These are phyloP conservation scores for Paramecium biaurelia DNA, from an alignment of 73 alveolate genomes.

Conservation along the genomic window DNA sequence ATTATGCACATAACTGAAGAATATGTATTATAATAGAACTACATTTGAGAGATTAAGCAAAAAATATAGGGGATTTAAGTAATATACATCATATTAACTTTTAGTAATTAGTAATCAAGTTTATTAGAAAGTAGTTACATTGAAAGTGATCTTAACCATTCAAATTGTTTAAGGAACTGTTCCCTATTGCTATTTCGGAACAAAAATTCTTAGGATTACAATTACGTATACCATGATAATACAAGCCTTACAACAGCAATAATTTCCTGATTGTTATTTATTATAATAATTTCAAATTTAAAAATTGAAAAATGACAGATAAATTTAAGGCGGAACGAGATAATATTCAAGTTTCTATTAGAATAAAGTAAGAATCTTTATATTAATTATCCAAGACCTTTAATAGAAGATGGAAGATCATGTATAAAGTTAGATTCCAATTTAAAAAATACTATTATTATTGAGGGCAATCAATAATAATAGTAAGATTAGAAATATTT, in stretches of 20 bases:
- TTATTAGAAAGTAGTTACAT: not conserved
- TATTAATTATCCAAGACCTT: not conserved
- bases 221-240: not conserved
- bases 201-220: not conserved
- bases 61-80: not conserved
- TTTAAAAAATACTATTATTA: conserved; percentile 31
- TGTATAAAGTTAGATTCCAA: conserved; percentile 16
- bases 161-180: not conserved
- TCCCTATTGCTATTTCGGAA: not conserved
- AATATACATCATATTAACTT: not conserved
- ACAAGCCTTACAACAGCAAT: conserved; percentile 21
- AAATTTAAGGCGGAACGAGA: not conserved
- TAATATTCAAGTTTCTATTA: conserved; percentile 31
- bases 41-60: not conserved
- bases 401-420: not conserved
- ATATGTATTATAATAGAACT: not conserved
- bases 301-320: conserved; percentile 29
- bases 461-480: conserved; percentile 8
- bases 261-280: conserved; percentile 12
- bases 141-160: not conserved
- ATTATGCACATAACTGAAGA: not conserved
- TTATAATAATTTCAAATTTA: not conserved
- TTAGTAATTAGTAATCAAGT: not conserved
- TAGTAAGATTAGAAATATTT: conserved; percentile 20
- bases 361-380: not conserved